A percentile compares a stretch with the other conserved stretches of the same genome.
Conservation (phyloP, 768 basidiomycete genomes). For the Russula sp. region DNA sequence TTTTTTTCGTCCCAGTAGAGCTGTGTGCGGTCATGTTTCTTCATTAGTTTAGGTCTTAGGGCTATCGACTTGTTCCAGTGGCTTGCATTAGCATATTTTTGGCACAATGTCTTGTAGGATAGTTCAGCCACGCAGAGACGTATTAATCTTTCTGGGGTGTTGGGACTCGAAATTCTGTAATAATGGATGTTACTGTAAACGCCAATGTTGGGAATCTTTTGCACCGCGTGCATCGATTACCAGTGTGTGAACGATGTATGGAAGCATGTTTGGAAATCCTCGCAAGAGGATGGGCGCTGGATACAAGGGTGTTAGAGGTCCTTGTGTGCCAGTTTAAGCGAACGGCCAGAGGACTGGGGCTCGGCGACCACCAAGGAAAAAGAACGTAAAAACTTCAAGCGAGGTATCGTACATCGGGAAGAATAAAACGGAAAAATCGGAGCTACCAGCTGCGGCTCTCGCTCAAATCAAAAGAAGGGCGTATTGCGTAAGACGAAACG, state of each 20-base stretch:
- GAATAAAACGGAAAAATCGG: neutral
- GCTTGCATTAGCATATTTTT: neutral
- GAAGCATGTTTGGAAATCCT: neutral
- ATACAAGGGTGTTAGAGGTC: constrained; percentile 13
- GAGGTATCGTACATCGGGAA: neutral
- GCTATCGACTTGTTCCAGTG: neutral
- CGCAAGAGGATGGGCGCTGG: neutral
- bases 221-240: neutral
- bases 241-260: neutral
- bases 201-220: neutral
- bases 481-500: constrained; percentile 64
- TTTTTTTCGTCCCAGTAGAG: neutral
- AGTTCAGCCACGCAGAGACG: neutral
- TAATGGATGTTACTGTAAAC: neutral
- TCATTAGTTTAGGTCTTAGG: neutral
- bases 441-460: neutral
- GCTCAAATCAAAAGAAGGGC: constrained; percentile 52
- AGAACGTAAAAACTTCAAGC: neutral
- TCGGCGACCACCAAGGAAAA: neutral
- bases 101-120: neutral
- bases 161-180: neutral
- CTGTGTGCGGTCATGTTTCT: neutral
- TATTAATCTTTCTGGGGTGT: neutral
- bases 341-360: neutral
- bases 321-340: neutral